Evolutionary conservation across 192 early-diverging fungal species (phyloP), one percentile per base, ranked within the genome.

Genomic region (Kappamyces sp.): DNA sequence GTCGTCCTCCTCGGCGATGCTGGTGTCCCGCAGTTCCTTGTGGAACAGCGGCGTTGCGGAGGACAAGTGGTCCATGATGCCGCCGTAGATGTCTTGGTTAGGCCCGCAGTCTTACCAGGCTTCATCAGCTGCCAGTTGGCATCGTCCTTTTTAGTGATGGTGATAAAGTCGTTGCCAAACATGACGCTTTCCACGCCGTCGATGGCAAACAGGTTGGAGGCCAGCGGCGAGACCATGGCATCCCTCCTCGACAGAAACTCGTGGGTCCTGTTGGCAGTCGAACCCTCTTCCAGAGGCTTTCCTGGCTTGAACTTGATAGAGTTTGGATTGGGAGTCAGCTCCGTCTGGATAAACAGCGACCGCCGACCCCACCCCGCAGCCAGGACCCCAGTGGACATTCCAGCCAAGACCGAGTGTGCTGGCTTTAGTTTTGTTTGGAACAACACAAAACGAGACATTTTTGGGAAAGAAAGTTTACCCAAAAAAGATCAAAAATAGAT

Each of bases 261-360:
- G 47, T 85, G 74, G 7, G 87, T 87, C 40, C 61, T 52, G 15
- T 58, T 36, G 40, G 57, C 42, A n/a, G 60, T 31, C 1, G 32
- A 32, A 7, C 70, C 67, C 3, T 64, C 67, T 59, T 97, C 77
- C 13, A 99, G 90, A 0, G 85, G 72, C 0, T 87, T 85, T 8
- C 97, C 97, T 12, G 97, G 97, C 15, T 91, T 91, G 70, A 99
- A 99, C 74, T 96, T 95, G 63, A 99, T 80, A 3, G 93, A 88
- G 67, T 98, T 90, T 35, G 83, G 76, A 74, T 97, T 98, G 40
- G 97, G 97, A 5, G 97, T 99, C 5, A 80, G 71, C 46, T 91
- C 90, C 5, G 94, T 80, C 47, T 80, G 78, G 50, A 80, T 80
- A 63, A 80, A 80, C 70, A 80, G 63, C 8, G 62, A 66, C 31